Evolutionary conservation across 352 stramenopile genomes (phyloP).

Genomic region (Phytophthora kernoviae): DNA sequence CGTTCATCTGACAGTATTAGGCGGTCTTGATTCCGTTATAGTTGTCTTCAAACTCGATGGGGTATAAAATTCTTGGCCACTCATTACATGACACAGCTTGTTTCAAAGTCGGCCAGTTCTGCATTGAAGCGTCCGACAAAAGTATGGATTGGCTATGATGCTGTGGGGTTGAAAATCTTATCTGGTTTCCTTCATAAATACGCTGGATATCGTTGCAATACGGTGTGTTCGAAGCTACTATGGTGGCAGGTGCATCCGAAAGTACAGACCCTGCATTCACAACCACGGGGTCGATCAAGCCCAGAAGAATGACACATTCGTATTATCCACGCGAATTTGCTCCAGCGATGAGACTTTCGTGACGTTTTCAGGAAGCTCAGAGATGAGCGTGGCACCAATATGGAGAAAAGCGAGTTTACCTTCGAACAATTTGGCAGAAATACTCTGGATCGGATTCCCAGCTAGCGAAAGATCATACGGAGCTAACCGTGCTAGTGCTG

Average conservation of each 20-base stretch:
- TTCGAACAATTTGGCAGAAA: conserved; percentile 23
- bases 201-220: conserved; percentile 17
- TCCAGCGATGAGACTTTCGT: conserved; percentile 11
- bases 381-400: conserved; percentile 17
- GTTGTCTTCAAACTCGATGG: conserved; percentile 11
- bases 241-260: conserved; percentile 12
- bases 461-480: conserved; percentile 26
- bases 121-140: not conserved
- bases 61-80: conserved; percentile 19
- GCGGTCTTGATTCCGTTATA: not conserved
- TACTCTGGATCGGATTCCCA: conserved; percentile 21
- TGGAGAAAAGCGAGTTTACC: conserved; percentile 20
- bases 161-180: not conserved
- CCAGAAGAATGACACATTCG: conserved; percentile 26
- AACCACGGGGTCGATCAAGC: conserved; percentile 28
- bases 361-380: conserved; percentile 19
- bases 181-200: conserved; percentile 4
- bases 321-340: conserved; percentile 26
- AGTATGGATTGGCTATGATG: not conserved
- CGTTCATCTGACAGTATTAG: not conserved
- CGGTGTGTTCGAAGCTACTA: conserved; percentile 25
- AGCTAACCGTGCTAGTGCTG: conserved; percentile 14
- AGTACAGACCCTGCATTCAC: conserved; percentile 9
- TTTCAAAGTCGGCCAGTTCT: conserved; percentile 1
- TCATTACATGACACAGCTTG: conserved; percentile 3